Conservation (phyloP, 192 early-diverging fungal species). For the Allomyces macrogynus region DNA sequence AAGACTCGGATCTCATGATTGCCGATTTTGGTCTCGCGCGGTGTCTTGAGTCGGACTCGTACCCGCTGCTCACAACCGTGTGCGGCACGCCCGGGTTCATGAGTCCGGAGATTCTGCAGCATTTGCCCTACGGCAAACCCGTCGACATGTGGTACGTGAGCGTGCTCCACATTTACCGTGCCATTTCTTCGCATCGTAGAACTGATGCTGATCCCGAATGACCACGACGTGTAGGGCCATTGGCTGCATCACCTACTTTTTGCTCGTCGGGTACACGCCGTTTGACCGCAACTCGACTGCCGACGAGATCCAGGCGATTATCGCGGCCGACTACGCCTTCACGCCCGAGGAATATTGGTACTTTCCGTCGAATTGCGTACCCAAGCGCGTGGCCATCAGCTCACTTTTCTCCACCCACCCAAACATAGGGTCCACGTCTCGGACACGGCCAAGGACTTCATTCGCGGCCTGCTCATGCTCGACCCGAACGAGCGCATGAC, state of each 20-base stretch:
- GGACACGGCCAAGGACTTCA: slow-evolving; percentile 45
- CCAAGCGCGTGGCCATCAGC: not conserved
- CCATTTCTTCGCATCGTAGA: no score
- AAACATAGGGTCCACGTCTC: not conserved
- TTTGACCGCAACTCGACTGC: slow-evolving; percentile 37
- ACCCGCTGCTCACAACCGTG: slow-evolving; percentile 34
- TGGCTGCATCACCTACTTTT: slow-evolving; percentile 54
- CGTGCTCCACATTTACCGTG: no score
- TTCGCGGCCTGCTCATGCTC: slow-evolving; percentile 37
- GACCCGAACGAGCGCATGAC: slow-evolving; percentile 52
- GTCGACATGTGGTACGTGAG: slow-evolving; percentile 14
- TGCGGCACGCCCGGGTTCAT: slow-evolving; percentile 72
- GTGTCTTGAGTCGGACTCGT: slow-evolving; percentile 35
- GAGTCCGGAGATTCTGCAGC: slow-evolving; percentile 31
- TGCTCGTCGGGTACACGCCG: slow-evolving; percentile 50
- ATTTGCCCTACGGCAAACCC: slow-evolving; percentile 41
- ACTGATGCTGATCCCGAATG: not conserved
- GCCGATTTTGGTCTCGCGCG: slow-evolving; percentile 68
- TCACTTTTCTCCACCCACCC: not conserved
- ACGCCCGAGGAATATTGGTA: slow-evolving; percentile 38
- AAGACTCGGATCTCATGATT: slow-evolving; percentile 41
- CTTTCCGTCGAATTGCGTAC: not conserved
- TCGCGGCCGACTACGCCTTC: slow-evolving; percentile 41
- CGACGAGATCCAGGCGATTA: slow-evolving; percentile 32
- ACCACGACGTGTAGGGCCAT: slow-evolving; percentile 49